Percentiles rank a stretch among this genome's conserved stretches.
These are phyloP conservation scores for Verticillium tricorpus DNA, from an alignment of 2,329 filamentous ascomycete genomes.

Conservation along the genomic window DNA sequence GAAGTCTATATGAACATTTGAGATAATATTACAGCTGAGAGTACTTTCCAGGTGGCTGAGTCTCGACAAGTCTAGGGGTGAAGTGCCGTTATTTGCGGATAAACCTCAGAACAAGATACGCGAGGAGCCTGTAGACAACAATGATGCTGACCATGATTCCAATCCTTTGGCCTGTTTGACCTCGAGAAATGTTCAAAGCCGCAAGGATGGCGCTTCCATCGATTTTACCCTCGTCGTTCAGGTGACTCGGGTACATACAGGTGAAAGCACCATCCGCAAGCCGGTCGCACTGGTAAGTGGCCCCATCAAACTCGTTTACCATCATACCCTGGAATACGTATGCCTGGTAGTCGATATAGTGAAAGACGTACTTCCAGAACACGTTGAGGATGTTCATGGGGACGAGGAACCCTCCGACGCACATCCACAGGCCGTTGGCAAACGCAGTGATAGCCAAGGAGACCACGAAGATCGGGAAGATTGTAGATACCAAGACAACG, in stretches of 20 bases:
- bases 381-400: slow-evolving; percentile 66
- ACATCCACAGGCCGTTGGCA: slow-evolving; percentile 88
- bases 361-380: slow-evolving; percentile 84
- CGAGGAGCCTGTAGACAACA: slow-evolving; percentile 64
- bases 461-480: slow-evolving; percentile 78
- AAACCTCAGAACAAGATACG: slow-evolving; percentile 52
- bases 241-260: slow-evolving; percentile 66
- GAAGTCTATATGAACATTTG: too few relatives aligned
- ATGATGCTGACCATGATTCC: slow-evolving; percentile 77
- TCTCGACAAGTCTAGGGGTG: neutral
- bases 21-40: too few relatives aligned
- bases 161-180: slow-evolving; percentile 62
- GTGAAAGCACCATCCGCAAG: slow-evolving; percentile 41
- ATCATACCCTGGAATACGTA: slow-evolving; percentile 93
- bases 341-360: slow-evolving; percentile 82
- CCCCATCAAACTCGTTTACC: slow-evolving; percentile 74
- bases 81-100: neutral
- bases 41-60: neutral
- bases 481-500: slow-evolving; percentile 68
- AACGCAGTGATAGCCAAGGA: slow-evolving; percentile 77
- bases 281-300: slow-evolving; percentile 56
- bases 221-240: slow-evolving; percentile 64
- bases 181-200: slow-evolving; percentile 64
- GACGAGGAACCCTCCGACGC: slow-evolving; percentile 77
- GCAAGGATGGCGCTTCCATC: slow-evolving; percentile 65